These are phyloP conservation scores for Termitomyces sp. DNA, from an alignment of 768 basidiomycete species.

Conservation along the genomic window DNA sequence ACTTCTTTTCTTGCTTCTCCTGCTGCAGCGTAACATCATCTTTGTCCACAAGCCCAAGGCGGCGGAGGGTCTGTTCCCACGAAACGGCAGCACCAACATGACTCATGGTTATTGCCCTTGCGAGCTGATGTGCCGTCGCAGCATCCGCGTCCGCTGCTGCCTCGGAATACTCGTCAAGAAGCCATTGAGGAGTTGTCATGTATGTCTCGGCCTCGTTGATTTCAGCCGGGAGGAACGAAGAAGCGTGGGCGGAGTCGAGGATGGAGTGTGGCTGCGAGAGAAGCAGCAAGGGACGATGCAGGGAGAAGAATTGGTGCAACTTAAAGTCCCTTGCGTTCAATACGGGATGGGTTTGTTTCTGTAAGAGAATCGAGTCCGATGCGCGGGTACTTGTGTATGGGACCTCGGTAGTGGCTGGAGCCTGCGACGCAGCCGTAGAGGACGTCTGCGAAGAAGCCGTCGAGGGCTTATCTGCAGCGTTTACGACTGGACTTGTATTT, in stretches of 20 bases:
- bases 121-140: conserved; percentile 76
- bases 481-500: conserved; percentile 3
- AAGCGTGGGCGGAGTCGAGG: conserved; percentile 31
- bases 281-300: conserved; percentile 74
- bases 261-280: conserved; percentile 56
- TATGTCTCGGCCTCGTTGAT: conserved; percentile 4
- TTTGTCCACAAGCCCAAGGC: conserved; percentile 53
- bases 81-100: conserved; percentile 53
- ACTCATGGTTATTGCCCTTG: conserved; percentile 65
- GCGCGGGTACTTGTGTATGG: not conserved
- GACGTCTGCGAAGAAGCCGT: not conserved
- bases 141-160: conserved; percentile 68
- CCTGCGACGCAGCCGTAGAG: conserved; percentile 11
- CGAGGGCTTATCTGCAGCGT: conserved; percentile 8
- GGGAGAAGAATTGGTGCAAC: conserved; percentile 80
- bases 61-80: conserved; percentile 67
- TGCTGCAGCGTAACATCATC: conserved; percentile 49
- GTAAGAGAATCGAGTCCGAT: not conserved
- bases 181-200: conserved; percentile 20
- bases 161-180: conserved; percentile 39
- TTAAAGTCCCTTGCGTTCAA: conserved; percentile 67
- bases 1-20: conserved; percentile 52
- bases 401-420: conserved; percentile 3
- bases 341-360: conserved; percentile 40
- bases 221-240: conserved; percentile 14